Percentiles rank a stretch among this genome's conserved stretches.
Conservation (phyloP, 2,329 filamentous ascomycete genomes). For the Penicillium sp. region DNA sequence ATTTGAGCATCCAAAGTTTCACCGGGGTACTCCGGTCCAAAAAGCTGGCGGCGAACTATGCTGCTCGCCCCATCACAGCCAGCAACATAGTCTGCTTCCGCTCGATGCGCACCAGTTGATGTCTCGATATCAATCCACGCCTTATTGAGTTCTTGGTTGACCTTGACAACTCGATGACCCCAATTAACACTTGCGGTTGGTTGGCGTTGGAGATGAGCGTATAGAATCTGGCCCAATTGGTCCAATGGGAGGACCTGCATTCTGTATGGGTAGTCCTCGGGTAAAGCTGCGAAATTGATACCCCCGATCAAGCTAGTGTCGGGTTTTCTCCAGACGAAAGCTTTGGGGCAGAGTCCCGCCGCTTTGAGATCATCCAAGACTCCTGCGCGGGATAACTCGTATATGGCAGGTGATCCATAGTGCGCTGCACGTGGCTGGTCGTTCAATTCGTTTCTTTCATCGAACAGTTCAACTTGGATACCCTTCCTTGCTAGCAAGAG, state of each 20-base stretch:
- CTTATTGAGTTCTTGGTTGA: conserved; percentile 49
- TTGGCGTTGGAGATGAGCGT: conserved; percentile 37
- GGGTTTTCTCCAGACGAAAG: conserved; percentile 49
- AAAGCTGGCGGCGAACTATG: conserved; percentile 50
- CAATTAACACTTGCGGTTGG: conserved; percentile 44
- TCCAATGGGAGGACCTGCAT: conserved; percentile 40
- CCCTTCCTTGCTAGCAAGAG: conserved; percentile 36
- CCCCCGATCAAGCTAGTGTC: conserved; percentile 42
- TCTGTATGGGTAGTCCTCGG: too few species aligned
- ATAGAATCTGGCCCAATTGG: conserved; percentile 45
- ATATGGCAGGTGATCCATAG: conserved; percentile 60
- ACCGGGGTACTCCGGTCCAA: conserved; percentile 58
- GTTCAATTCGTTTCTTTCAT: conserved; percentile 57
- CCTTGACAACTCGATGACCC: conserved; percentile 49
- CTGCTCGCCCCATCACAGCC: conserved; percentile 55
- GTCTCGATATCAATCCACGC: conserved; percentile 45
- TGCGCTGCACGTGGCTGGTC: conserved; percentile 63
- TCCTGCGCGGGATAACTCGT: conserved; percentile 60
- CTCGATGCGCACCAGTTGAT: conserved; percentile 4
- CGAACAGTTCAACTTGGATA: conserved; percentile 45
- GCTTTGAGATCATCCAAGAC: conserved; percentile 55
- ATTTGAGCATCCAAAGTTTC: conserved; percentile 63
- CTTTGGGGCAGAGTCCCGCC: conserved; percentile 44
- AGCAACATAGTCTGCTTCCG: conserved; percentile 54
- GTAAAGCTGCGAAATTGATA: conserved; percentile 10